Conservation (phyloP, 164 flowering plant genomes). For the Piper longum region DNA sequence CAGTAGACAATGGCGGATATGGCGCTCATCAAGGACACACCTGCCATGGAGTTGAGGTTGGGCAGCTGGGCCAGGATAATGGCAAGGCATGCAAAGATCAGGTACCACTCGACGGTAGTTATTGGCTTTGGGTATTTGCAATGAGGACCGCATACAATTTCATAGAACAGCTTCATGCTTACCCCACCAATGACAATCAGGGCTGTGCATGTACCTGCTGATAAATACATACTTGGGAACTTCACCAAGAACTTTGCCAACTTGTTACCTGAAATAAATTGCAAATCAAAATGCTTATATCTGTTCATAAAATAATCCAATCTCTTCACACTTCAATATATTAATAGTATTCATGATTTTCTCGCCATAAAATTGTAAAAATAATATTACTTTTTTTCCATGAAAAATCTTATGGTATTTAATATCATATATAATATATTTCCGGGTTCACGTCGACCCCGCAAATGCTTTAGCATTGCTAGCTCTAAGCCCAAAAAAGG, state of each 20-base stretch:
- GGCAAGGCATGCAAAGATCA: slow-evolving; percentile 40
- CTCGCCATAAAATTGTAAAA: too few species aligned
- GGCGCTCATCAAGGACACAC: slow-evolving; percentile 44
- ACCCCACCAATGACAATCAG: slow-evolving; percentile 45
- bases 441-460: too few species aligned
- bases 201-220: slow-evolving; percentile 51
- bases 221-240: slow-evolving; percentile 49
- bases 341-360: too few species aligned
- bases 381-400: too few species aligned
- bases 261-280: slow-evolving; percentile 33
- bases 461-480: too few species aligned
- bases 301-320: too few species aligned
- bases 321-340: background rate
- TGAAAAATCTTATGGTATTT: too few species aligned
- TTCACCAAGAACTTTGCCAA: slow-evolving; percentile 23
- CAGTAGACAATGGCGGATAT: slow-evolving; percentile 41
- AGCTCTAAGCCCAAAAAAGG: too few species aligned
- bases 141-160: slow-evolving; percentile 23
- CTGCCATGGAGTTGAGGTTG: slow-evolving; percentile 54
- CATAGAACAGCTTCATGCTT: slow-evolving; percentile 28
- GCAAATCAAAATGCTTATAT: background rate
- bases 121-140: slow-evolving; percentile 19
- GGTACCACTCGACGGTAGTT: slow-evolving; percentile 52
- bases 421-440: too few species aligned
- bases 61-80: slow-evolving; percentile 43